phyloP scores from a whole-genome alignment of 2,329 filamentous ascomycete genomes.

The Penicillium sp. region DNA sequence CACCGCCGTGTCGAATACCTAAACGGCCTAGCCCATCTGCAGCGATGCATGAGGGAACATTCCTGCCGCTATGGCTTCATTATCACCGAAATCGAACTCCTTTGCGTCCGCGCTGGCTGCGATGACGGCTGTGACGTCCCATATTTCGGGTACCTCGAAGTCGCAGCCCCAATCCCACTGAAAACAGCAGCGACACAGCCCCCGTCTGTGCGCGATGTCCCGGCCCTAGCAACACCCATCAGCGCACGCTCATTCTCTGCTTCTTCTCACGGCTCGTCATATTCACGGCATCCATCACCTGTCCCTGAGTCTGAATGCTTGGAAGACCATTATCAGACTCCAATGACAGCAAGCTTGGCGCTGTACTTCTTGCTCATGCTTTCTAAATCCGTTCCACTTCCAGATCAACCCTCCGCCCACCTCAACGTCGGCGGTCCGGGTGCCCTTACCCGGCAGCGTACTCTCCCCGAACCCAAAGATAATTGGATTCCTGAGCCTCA shows the following conservation, averaged over 20 bases:
- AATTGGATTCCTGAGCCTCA: conserved; percentile 63
- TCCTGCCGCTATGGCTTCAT: conserved; percentile 94
- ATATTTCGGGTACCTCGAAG: conserved; percentile 85
- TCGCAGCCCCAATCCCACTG: conserved; percentile 59
- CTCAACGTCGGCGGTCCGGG: conserved; percentile 63
- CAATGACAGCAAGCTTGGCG: conserved; percentile 59
- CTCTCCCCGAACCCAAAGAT: conserved; percentile 55
- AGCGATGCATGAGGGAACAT: conserved; percentile 91
- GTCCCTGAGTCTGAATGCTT: conserved; percentile 10
- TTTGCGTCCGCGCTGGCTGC: conserved; percentile 78
- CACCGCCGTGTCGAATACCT: conserved; percentile 88
- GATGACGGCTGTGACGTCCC: conserved; percentile 62
- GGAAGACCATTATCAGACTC: conserved; percentile 22
- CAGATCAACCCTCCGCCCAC: conserved; percentile 56
- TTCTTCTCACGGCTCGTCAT: conserved; percentile 16
- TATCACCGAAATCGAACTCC: conserved; percentile 91
- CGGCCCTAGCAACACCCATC: conserved; percentile 32
- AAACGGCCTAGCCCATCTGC: conserved; percentile 78
- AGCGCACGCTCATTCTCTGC: conserved; percentile 29
- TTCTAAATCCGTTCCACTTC: conserved; percentile 60
- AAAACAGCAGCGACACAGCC: conserved; percentile 39
- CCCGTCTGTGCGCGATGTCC: conserved; percentile 14
- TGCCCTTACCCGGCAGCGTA: conserved; percentile 56
- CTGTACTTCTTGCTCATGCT: conserved; percentile 68
- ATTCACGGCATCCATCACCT: conserved; percentile 16